phyloP scores from a whole-genome alignment of 441 rosid genomes.

The Adansonia madagascariensis region DNA sequence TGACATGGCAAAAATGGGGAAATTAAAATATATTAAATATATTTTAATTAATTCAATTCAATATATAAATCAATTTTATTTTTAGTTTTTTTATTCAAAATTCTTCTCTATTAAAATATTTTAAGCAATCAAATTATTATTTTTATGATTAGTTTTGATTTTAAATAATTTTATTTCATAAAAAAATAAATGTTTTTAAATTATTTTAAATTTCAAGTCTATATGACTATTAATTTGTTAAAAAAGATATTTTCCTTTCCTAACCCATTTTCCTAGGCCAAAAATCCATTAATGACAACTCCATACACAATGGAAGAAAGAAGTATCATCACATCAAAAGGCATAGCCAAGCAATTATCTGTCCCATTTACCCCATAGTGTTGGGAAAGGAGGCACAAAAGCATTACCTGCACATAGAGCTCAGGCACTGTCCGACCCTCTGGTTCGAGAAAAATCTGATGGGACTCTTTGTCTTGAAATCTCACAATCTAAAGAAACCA shows the following conservation, averaged over 20 bases:
- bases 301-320: neutral
- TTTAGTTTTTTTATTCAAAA: no score
- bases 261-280: neutral
- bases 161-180: no score
- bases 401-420: slow-evolving; percentile 89
- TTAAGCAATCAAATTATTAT: no score
- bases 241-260: neutral
- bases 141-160: no score
- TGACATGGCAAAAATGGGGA: no score
- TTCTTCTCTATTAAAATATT: no score
- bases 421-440: slow-evolving; percentile 98
- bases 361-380: neutral
- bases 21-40: no score
- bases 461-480: slow-evolving; percentile 95
- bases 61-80: no score
- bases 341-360: neutral
- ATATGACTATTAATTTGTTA: no score
- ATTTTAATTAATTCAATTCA: no score
- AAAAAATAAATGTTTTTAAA: no score
- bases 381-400: neutral
- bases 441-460: slow-evolving; percentile 98
- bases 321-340: neutral
- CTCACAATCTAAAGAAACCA: slow-evolving; percentile 74
- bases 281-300: slow-evolving; percentile 4
- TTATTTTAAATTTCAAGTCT: no score